phyloP scores from a whole-genome alignment of 306 rosid genomes.

The Carpinus viminea region DNA sequence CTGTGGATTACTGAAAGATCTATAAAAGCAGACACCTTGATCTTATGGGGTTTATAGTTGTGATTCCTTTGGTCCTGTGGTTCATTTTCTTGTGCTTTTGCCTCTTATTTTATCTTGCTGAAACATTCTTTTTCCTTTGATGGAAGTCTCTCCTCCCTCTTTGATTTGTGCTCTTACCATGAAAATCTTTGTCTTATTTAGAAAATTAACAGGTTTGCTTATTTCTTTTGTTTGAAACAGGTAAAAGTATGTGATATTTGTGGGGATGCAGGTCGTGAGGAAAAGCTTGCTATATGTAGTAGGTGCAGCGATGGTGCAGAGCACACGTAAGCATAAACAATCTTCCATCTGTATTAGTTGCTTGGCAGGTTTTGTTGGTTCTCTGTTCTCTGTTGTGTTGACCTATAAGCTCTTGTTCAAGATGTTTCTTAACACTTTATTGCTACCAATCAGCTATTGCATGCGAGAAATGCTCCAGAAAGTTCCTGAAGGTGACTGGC shows the following conservation, averaged over 20 bases:
- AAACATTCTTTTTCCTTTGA: neutral
- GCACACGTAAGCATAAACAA: slow-evolving; percentile 66
- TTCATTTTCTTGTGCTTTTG: neutral
- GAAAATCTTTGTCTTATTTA: slow-evolving; percentile 5
- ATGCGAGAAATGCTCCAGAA: slow-evolving; percentile 79
- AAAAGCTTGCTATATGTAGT: slow-evolving; percentile 81
- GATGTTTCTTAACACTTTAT: slow-evolving; percentile 29
- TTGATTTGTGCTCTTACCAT: neutral
- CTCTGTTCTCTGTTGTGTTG: slow-evolving; percentile 23
- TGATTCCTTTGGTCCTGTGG: slow-evolving; percentile 1
- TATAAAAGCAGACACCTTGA: neutral
- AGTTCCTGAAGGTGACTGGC: slow-evolving; percentile 83
- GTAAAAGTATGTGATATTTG: slow-evolving; percentile 95
- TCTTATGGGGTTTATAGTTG: neutral
- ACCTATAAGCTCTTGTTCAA: slow-evolving; percentile 11
- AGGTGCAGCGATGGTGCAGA: slow-evolving; percentile 98
- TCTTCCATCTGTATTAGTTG: slow-evolving; percentile 15
- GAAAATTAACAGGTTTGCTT: slow-evolving; percentile 23
- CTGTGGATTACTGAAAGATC: neutral
- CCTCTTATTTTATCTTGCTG: neutral
- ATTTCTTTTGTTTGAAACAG: slow-evolving; percentile 45
- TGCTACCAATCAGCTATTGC: slow-evolving; percentile 68
- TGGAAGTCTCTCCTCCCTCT: neutral
- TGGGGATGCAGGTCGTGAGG: slow-evolving; percentile 95
- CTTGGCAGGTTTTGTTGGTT: slow-evolving; percentile 24